Conservation (phyloP, 371 early-diverging fungal species). For the Mucor sp. region DNA sequence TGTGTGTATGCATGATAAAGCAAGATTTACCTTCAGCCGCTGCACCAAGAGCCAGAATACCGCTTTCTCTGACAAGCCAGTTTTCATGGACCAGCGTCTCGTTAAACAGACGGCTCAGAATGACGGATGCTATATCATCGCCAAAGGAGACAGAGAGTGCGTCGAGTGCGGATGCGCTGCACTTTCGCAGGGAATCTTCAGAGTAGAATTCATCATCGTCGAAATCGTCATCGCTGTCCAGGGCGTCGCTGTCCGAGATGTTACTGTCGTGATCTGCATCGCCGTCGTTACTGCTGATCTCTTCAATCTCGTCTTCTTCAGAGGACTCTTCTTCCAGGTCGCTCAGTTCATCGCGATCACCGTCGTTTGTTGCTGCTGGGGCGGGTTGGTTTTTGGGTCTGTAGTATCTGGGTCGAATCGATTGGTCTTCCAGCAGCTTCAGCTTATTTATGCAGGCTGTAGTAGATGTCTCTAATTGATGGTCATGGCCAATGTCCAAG, state of each 20-base stretch:
- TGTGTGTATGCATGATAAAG: background rate
- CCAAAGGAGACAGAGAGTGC: slow-evolving; percentile 76
- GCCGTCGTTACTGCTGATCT: slow-evolving; percentile 1
- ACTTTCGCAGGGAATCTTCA: slow-evolving; percentile 91
- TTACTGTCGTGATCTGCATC: slow-evolving; percentile 6
- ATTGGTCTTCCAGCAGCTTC: slow-evolving; percentile 60
- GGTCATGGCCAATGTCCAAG: slow-evolving; percentile 43
- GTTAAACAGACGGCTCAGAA: slow-evolving; percentile 75
- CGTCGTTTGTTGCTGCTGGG: background rate
- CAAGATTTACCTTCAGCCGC: slow-evolving; percentile 73
- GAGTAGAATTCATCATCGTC: slow-evolving; percentile 77
- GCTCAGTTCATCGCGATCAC: background rate
- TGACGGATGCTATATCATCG: slow-evolving; percentile 62
- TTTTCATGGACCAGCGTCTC: slow-evolving; percentile 66
- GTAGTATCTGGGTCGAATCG: slow-evolving; percentile 89
- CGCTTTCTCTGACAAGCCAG: slow-evolving; percentile 87
- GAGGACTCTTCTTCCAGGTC: slow-evolving; percentile 10
- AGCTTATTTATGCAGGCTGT: slow-evolving; percentile 43
- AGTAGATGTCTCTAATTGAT: background rate
- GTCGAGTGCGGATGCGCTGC: slow-evolving; percentile 90
- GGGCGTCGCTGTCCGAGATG: slow-evolving; percentile 8
- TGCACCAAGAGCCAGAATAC: slow-evolving; percentile 92
- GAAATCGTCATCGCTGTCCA: slow-evolving; percentile 60
- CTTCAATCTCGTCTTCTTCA: slow-evolving; percentile 9
- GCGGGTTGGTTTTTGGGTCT: slow-evolving; percentile 53